These are phyloP conservation scores for Hypomyces rosellus DNA, from an alignment of 2,329 filamentous ascomycete genomes.

Conservation along the genomic window DNA sequence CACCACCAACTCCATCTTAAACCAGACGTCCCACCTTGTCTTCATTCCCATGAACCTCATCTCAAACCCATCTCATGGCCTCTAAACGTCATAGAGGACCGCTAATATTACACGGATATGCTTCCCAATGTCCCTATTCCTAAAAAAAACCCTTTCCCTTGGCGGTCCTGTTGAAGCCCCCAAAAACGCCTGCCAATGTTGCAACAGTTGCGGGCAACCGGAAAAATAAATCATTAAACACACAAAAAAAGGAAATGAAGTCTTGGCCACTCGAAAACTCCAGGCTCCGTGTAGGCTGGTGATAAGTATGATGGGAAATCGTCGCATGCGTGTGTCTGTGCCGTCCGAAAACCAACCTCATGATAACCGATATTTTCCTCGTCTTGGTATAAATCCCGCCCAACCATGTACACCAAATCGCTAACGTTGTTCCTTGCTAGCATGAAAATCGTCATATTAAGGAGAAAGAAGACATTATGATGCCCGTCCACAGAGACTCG, in stretches of 20 bases:
- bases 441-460: constrained; percentile 5
- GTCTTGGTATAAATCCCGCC: constrained; percentile 6
- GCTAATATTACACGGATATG: constrained; percentile 11
- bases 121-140: constrained; percentile 1
- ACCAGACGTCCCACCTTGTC: not conserved
- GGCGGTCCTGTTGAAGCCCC: not conserved
- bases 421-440: not conserved
- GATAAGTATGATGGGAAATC: constrained; percentile 4
- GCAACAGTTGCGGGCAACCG: constrained; percentile 2
- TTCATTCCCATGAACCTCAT: not conserved
- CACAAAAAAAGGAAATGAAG: constrained; percentile 6
- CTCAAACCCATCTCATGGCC: not conserved
- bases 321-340: constrained; percentile 3
- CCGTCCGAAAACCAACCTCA: not conserved
- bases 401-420: constrained; percentile 5
- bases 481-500: constrained; percentile 1
- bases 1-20: not conserved
- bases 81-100: constrained; percentile 8
- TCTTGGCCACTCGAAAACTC: constrained; percentile 11
- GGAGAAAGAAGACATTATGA: constrained; percentile 7
- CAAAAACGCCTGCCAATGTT: constrained; percentile 11
- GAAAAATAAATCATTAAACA: constrained; percentile 5
- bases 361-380: constrained; percentile 6
- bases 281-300: constrained; percentile 12
- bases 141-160: not conserved